phyloP scores from a whole-genome alignment of 345 rosid species.

The Populus tremula region DNA sequence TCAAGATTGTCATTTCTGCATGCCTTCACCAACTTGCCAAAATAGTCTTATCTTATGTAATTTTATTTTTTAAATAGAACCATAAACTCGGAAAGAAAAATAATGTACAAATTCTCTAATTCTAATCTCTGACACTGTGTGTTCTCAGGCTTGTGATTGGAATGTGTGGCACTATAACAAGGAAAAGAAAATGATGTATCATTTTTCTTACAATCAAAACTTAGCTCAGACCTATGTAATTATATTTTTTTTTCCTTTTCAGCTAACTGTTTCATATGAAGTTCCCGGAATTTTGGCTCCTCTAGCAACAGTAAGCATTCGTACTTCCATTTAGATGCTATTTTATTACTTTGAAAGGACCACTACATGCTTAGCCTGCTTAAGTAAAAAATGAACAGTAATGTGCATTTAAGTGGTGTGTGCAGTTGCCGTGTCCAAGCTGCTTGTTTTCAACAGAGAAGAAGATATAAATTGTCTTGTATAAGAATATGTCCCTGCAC shows the following conservation, averaged over 20 bases:
- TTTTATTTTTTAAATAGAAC: background rate
- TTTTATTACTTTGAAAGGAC: background rate
- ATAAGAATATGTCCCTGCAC: too few relatives aligned
- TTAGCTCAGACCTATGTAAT: background rate
- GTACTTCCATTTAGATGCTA: constrained; percentile 1
- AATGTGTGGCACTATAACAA: background rate
- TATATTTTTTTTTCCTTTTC: constrained; percentile 31
- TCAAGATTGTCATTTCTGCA: background rate
- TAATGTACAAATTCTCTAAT: background rate
- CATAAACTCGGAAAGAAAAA: background rate
- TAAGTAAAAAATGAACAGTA: background rate
- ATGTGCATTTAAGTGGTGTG: background rate
- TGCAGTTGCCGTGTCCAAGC: background rate
- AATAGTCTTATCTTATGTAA: background rate
- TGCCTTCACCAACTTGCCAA: background rate
- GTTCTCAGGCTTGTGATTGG: background rate
- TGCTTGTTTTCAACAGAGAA: background rate
- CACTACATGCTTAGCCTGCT: background rate
- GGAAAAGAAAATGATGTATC: background rate
- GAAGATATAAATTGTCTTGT: background rate
- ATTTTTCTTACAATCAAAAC: background rate
- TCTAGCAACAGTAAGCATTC: constrained; percentile 69
- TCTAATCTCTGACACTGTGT: background rate
- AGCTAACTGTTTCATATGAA: constrained; percentile 93
- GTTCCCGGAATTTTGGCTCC: constrained; percentile 79